Conservation (phyloP, 768 basidiomycete species). For the Coprinopsis sp. region DNA sequence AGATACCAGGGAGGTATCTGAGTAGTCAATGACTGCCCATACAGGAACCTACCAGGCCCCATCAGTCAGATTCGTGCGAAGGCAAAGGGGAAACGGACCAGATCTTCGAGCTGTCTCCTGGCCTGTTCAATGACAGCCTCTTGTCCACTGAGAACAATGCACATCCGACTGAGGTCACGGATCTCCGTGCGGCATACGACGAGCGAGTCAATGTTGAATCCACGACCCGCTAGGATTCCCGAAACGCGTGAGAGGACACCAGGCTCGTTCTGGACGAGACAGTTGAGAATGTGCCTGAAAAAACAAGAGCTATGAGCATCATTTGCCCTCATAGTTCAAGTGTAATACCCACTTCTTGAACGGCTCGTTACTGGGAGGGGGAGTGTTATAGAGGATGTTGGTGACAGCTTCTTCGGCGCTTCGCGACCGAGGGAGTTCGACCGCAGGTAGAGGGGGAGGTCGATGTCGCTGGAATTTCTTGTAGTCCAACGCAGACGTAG, state of each 20-base stretch:
- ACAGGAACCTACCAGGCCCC: slow-evolving; percentile 77
- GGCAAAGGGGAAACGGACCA: slow-evolving; percentile 44
- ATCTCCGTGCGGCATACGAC: slow-evolving; percentile 98
- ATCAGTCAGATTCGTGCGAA: not conserved
- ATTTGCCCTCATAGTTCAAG: not conserved
- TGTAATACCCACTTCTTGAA: slow-evolving; percentile 73
- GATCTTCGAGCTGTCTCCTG: slow-evolving; percentile 89
- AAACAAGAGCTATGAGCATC: slow-evolving; percentile 11
- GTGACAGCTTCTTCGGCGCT: slow-evolving; percentile 95
- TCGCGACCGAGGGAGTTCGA: slow-evolving; percentile 77
- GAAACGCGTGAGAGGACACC: slow-evolving; percentile 98
- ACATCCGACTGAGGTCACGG: slow-evolving; percentile 95
- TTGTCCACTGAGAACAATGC: slow-evolving; percentile 93
- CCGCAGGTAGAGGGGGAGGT: slow-evolving; percentile 82
- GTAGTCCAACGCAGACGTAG: slow-evolving; percentile 93
- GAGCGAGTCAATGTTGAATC: slow-evolving; percentile 98
- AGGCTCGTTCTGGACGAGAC: slow-evolving; percentile 98
- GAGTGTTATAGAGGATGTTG: slow-evolving; percentile 96
- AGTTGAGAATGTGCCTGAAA: slow-evolving; percentile 88
- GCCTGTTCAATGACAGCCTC: slow-evolving; percentile 98
- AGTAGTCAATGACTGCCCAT: slow-evolving; percentile 99
- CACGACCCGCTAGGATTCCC: slow-evolving; percentile 93
- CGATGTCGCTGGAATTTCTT: slow-evolving; percentile 65
- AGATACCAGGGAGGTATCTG: slow-evolving; percentile 83
- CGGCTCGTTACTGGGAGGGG: slow-evolving; percentile 84